A percentile compares a stretch with the other conserved stretches of the same genome.
Evolutionary conservation across 495 filamentous ascomycete genomes (phyloP).

Genomic region (Xylaria castorea): DNA sequence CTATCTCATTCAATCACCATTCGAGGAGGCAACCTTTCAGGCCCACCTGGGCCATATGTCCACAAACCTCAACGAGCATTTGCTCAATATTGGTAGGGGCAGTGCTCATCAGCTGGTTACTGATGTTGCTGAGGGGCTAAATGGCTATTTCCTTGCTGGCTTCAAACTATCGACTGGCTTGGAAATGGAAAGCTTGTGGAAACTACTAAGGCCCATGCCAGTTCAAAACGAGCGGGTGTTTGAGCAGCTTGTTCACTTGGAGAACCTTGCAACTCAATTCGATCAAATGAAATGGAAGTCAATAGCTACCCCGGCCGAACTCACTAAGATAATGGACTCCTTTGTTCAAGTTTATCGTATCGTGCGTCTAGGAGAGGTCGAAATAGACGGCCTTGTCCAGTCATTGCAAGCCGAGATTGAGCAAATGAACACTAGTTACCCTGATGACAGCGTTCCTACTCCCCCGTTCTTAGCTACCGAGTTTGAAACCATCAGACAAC

Average conservation of each 20-base stretch:
- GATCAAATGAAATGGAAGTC: slow-evolving; percentile 66
- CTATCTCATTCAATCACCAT: slow-evolving; percentile 47
- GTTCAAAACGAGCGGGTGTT: slow-evolving; percentile 53
- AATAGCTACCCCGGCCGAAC: slow-evolving; percentile 49
- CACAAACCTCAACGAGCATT: slow-evolving; percentile 37
- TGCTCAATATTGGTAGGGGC: slow-evolving; percentile 31
- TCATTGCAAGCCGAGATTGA: slow-evolving; percentile 64
- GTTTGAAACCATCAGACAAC: slow-evolving; percentile 73
- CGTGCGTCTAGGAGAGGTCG: slow-evolving; percentile 51
- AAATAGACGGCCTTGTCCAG: slow-evolving; percentile 53
- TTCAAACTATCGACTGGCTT: slow-evolving; percentile 75
- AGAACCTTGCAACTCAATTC: slow-evolving; percentile 75
- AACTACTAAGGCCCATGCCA: slow-evolving; percentile 65
- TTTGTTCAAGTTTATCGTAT: slow-evolving; percentile 58
- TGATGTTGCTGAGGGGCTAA: slow-evolving; percentile 39
- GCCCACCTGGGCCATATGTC: slow-evolving; percentile 54
- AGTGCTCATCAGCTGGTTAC: slow-evolving; percentile 40
- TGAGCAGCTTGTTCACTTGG: slow-evolving; percentile 64
- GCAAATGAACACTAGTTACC: slow-evolving; percentile 56
- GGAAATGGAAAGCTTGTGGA: slow-evolving; percentile 87
- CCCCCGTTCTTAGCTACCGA: slow-evolving; percentile 63
- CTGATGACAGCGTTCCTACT: slow-evolving; percentile 46
- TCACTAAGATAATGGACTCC: slow-evolving; percentile 56
- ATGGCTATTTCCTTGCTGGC: slow-evolving; percentile 52
- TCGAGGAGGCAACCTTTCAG: slow-evolving; percentile 62